Evolutionary conservation across 2,329 filamentous ascomycete genomes (phyloP).

Genomic region (Claviceps sorghi): DNA sequence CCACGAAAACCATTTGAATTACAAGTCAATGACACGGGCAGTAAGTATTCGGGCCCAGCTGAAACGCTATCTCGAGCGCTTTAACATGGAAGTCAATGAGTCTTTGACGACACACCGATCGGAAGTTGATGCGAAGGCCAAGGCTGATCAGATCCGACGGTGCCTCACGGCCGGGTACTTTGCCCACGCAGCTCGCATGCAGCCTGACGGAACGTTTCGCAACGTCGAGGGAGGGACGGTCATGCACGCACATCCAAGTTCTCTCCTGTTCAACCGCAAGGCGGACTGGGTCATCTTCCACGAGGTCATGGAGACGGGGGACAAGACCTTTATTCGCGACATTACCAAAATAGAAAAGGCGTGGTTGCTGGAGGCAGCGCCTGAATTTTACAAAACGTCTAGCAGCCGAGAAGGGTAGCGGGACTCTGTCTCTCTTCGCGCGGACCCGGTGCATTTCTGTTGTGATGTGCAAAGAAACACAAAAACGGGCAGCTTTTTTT

Average conservation of each 20-base stretch:
- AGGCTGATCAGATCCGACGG: conserved; percentile 61
- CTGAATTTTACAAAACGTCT: conserved; percentile 60
- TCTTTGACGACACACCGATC: conserved; percentile 27
- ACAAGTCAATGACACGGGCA: conserved; percentile 66
- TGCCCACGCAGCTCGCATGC: conserved; percentile 85
- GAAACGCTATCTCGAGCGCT: conserved; percentile 72
- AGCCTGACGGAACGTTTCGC: conserved; percentile 76
- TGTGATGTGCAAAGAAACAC: too few relatives aligned
- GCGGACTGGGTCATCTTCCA: conserved; percentile 95
- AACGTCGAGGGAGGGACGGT: conserved; percentile 68
- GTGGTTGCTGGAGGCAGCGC: conserved; percentile 85
- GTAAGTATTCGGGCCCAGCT: conserved; percentile 79
- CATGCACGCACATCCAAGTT: conserved; percentile 80
- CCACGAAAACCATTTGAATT: conserved; percentile 74
- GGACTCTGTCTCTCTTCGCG: not conserved
- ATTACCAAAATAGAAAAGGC: conserved; percentile 83
- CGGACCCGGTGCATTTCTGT: too few relatives aligned
- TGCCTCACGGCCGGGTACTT: conserved; percentile 88
- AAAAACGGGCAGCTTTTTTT: too few relatives aligned
- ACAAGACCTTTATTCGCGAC: conserved; percentile 82
- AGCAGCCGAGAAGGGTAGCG: conserved; percentile 12
- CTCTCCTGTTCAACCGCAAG: conserved; percentile 90
- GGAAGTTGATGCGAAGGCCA: conserved; percentile 16
- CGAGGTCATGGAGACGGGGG: conserved; percentile 77
- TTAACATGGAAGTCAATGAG: conserved; percentile 58